Evolutionary conservation across 164 flowering plant species (phyloP).

Genomic region (Macadamia integrifolia): DNA sequence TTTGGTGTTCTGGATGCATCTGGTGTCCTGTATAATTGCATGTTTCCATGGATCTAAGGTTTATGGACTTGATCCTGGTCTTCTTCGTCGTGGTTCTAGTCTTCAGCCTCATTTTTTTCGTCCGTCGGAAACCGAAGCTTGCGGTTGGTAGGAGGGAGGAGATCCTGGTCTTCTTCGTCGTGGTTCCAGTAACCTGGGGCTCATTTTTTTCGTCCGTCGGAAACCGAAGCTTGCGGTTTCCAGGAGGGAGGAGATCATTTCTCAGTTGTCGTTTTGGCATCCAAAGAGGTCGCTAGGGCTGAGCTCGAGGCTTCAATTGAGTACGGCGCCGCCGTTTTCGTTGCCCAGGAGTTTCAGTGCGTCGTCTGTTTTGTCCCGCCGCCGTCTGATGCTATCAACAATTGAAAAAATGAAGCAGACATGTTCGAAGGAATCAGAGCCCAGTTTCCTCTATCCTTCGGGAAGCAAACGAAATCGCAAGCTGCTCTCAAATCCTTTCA

Average conservation of each 20-base stretch:
- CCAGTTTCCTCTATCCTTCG: conserved; percentile 80
- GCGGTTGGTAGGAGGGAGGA: conserved; percentile 44
- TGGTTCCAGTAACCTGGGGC: too few relatives aligned
- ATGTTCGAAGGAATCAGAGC: conserved; percentile 75
- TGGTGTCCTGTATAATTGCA: conserved; percentile 55
- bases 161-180: conserved; percentile 38
- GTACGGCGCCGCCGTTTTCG: conserved; percentile 8
- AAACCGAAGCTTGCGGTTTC: too few relatives aligned
- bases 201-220: too few relatives aligned
- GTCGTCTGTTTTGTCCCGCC: conserved; percentile 57
- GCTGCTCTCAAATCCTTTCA: conserved; percentile 74
- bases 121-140: conserved; percentile 18
- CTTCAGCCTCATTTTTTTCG: conserved; percentile 18
- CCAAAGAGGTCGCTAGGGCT: conserved; percentile 62
- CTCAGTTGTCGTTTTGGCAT: conserved; percentile 27
- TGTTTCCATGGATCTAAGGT: conserved; percentile 57
- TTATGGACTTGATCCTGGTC: conserved; percentile 32
- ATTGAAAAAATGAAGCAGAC: conserved; percentile 45
- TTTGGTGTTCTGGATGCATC: conserved; percentile 16
- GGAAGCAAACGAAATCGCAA: conserved; percentile 67
- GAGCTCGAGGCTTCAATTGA: conserved; percentile 52
- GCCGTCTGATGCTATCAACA: conserved; percentile 50
- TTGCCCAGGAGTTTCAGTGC: conserved; percentile 23
- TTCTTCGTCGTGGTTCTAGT: conserved; percentile 24
- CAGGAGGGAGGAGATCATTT: too few relatives aligned